A percentile compares a stretch with the other conserved stretches of the same genome.
These are phyloP conservation scores for Citrus hindsii DNA, from an alignment of 345 rosid genomes.

Conservation along the genomic window DNA sequence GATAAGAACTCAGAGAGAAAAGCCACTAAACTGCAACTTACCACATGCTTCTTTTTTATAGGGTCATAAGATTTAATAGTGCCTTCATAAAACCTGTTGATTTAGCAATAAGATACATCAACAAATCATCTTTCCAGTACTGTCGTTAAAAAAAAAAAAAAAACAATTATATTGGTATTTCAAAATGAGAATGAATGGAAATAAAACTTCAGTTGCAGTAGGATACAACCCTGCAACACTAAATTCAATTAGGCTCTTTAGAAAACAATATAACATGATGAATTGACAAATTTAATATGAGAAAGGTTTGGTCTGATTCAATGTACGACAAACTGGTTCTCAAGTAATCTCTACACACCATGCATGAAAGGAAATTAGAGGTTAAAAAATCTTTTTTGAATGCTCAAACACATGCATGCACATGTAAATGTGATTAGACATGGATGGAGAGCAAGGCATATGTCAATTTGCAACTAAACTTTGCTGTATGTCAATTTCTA, in stretches of 20 bases:
- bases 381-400: neutral
- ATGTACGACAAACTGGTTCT: neutral
- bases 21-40: slow-evolving; percentile 33
- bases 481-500: neutral
- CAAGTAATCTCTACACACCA: neutral
- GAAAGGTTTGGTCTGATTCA: neutral
- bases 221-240: neutral
- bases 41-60: slow-evolving; percentile 80
- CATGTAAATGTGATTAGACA: neutral
- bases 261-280: neutral
- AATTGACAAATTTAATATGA: neutral
- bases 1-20: slow-evolving; percentile 3
- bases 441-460: neutral
- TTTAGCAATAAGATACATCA: slow-evolving; percentile 22
- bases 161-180: neutral
- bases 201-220: neutral
- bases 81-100: slow-evolving; percentile 88
- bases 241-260: neutral
- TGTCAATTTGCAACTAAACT: neutral
- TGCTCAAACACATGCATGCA: neutral
- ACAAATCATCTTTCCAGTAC: neutral
- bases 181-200: neutral
- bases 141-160: neutral
- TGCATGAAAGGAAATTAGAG: neutral
- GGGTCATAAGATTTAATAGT: slow-evolving; percentile 88